Base-by-base conservation (phyloP, 805 yeast genomes). In the Candida fluviatilis region DNA sequence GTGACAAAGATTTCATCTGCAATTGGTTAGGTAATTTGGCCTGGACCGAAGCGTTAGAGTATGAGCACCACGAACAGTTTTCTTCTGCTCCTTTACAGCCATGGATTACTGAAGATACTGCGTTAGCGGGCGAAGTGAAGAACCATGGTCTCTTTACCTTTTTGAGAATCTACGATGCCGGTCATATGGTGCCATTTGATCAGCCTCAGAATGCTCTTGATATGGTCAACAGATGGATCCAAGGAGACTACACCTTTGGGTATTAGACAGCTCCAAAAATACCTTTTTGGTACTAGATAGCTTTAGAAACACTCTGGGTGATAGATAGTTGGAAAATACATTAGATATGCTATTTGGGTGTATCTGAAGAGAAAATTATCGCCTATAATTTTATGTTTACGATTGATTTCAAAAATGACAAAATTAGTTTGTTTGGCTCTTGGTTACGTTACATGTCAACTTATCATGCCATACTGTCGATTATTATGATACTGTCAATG, bases 1-100 rank as follows among this genome's bases (percentile, higher is more conserved):
- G 96, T 52, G 95, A 88, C 59, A 85, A 87, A 62, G 96, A 88
- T 62, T 87, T 75, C 60, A 85, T 87, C 50, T 88, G 96, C 64
- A 86, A 88, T 67, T 88, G 95, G 93, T 67, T 87, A 44, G 96
- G 96, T 45, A 84, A 85, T 63, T 76, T 76, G 43, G 90, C 84
- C 10, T 63, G 69, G 64, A 45, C 64, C 23, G 60, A 62, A 31
- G 36, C 38, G 3, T 39, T 57, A 25, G 43, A 45, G 2, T 52
- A 49, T 31, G 30, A 34, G 5, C 32, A 43, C 18, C 52, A 53
- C 31, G 46, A 49, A 8, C 33, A 40, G 25, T 57, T 52, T 28
- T 34, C 33, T 23, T 25, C 30, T 4, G 34, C 44, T 24, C 40
- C 43, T 19, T 52, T 52, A 44, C 58, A 53, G 42, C 66, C 70